phyloP scores from a whole-genome alignment of 169 alveolate species.

The Eimeria praecox region DNA sequence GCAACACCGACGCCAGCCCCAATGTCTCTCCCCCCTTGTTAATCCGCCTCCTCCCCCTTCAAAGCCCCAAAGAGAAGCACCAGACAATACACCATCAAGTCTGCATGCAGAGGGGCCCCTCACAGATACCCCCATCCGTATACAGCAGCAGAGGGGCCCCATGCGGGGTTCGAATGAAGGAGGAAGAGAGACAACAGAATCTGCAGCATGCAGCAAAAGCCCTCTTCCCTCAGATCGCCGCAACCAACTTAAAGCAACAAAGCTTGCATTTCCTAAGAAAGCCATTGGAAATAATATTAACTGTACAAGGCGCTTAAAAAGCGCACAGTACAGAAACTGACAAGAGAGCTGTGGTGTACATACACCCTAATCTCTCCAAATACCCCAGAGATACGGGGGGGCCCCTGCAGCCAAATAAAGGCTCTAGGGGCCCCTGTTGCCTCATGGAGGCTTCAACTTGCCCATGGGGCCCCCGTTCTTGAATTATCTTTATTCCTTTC shows the following conservation, averaged over 20 bases:
- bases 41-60: no score
- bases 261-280: not conserved
- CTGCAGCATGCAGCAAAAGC: not conserved
- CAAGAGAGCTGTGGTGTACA: not conserved
- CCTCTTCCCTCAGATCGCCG: not conserved
- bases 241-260: not conserved
- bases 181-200: not conserved
- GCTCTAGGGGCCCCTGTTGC: slow-evolving; percentile 18
- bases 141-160: not conserved
- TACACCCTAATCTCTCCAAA: not conserved
- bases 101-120: not conserved
- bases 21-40: not conserved
- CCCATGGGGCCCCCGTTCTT: slow-evolving; percentile 8
- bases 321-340: no score
- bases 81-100: not conserved
- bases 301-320: no score
- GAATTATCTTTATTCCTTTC: not conserved
- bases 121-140: not conserved
- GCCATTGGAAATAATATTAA: not conserved
- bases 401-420: not conserved
- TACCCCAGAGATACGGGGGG: not conserved
- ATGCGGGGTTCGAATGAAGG: not conserved
- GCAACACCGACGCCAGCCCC: not conserved
- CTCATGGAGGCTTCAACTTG: not conserved
- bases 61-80: not conserved